phyloP scores from a whole-genome alignment of 306 rosid species.

The Cicer chorassanicum region DNA sequence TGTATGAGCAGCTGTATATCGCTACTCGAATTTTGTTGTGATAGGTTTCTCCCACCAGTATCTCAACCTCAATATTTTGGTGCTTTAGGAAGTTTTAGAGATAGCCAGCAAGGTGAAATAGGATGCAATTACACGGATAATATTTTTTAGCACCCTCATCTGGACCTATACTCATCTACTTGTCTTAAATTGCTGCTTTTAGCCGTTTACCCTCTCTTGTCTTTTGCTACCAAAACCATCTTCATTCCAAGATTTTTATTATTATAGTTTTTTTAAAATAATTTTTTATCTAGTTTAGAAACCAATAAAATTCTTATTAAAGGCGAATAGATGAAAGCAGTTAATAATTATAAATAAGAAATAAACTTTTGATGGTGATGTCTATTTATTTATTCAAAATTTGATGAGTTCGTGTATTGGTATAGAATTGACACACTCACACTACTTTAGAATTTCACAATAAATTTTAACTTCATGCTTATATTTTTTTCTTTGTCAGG shows the following conservation, averaged over 20 bases:
- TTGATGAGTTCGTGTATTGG: slow-evolving; percentile 21
- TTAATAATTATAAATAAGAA: slow-evolving; percentile 11
- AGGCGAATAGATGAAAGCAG: not conserved
- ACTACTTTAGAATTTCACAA: slow-evolving; percentile 12
- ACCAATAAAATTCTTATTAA: slow-evolving; percentile 10
- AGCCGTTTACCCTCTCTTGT: slow-evolving; percentile 9
- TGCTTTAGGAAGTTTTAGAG: slow-evolving; percentile 27
- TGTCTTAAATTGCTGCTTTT: slow-evolving; percentile 27
- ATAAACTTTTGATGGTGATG: not conserved
- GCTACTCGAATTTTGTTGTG: not conserved
- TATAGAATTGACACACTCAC: slow-evolving; percentile 36
- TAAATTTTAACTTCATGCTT: slow-evolving; percentile 42
- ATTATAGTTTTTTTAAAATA: not conserved
- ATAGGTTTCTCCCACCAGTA: slow-evolving; percentile 21
- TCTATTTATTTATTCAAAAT: slow-evolving; percentile 35
- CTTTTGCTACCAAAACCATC: slow-evolving; percentile 38
- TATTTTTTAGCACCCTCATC: slow-evolving; percentile 27
- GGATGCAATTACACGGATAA: slow-evolving; percentile 1
- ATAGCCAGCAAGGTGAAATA: slow-evolving; percentile 24
- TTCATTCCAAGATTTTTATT: slow-evolving; percentile 3
- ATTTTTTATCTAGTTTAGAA: not conserved
- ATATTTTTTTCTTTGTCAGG: slow-evolving; percentile 61
- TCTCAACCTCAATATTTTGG: slow-evolving; percentile 29
- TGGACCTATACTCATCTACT: slow-evolving; percentile 15
- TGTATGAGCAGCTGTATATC: not conserved